These are phyloP conservation scores for Pyronema domesticum DNA, from an alignment of 495 filamentous ascomycete genomes.

Conservation along the genomic window DNA sequence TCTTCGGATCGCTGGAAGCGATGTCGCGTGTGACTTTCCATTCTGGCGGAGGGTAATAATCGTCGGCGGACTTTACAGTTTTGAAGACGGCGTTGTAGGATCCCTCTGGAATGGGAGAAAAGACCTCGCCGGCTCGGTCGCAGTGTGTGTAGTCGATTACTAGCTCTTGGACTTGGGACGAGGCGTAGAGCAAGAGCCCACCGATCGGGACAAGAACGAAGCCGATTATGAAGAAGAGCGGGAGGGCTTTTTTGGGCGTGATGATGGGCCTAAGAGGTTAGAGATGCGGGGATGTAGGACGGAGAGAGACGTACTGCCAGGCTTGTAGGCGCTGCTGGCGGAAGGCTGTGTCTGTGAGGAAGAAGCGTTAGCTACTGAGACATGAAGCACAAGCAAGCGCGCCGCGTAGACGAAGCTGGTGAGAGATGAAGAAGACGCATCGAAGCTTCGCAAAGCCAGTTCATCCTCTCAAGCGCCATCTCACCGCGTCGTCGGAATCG, in stretches of 20 bases:
- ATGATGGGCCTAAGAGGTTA: slow-evolving; percentile 51
- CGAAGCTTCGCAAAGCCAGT: too few species aligned
- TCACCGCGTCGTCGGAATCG: neutral
- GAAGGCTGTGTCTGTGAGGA: slow-evolving; percentile 61
- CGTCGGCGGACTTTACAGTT: slow-evolving; percentile 23
- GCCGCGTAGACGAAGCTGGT: neutral
- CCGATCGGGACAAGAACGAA: slow-evolving; percentile 79
- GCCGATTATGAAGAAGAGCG: slow-evolving; percentile 72
- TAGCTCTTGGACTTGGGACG: slow-evolving; percentile 69
- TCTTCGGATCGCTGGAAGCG: slow-evolving; percentile 13
- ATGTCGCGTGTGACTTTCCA: slow-evolving; percentile 16
- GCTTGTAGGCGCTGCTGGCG: slow-evolving; percentile 82
- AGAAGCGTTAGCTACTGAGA: neutral
- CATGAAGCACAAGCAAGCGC: neutral
- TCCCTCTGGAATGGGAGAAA: slow-evolving; percentile 33
- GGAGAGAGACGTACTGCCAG: slow-evolving; percentile 56
- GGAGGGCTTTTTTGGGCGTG: slow-evolving; percentile 80
- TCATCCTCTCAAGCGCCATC: too few species aligned
- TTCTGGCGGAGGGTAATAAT: slow-evolving; percentile 10
- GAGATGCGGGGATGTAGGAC: neutral
- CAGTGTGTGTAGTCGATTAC: slow-evolving; percentile 81
- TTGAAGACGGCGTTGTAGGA: slow-evolving; percentile 52
- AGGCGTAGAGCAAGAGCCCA: slow-evolving; percentile 67
- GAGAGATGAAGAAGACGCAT: too few species aligned
- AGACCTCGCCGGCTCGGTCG: slow-evolving; percentile 28